Conservation (phyloP, 1,284 basidiomycete genomes). For the Mrakiaceae sp. region DNA sequence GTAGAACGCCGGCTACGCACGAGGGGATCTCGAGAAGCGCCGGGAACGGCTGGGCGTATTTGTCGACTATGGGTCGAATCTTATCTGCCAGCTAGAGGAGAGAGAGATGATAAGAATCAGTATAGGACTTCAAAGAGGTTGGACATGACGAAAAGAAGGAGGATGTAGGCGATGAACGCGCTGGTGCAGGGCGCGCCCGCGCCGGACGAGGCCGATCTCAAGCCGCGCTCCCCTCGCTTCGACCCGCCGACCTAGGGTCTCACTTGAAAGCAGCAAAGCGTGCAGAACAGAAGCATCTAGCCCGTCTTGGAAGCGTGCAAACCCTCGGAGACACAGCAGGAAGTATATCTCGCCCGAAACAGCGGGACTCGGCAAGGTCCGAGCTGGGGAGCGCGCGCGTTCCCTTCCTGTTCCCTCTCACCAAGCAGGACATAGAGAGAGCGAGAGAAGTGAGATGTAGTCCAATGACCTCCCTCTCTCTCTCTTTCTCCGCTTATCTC, state of each 20-base stretch:
- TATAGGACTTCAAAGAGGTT: too few species aligned
- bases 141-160: not conserved
- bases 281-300: too few species aligned
- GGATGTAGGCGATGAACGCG: not conserved
- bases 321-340: too few species aligned
- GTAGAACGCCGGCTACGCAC: not conserved
- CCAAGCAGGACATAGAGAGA: not conserved
- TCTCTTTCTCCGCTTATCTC: not conserved
- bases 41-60: constrained; percentile 91
- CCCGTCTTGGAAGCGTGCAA: too few species aligned
- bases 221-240: too few species aligned
- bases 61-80: constrained; percentile 89
- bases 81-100: constrained; percentile 73
- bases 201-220: too few species aligned
- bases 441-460: not conserved
- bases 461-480: not conserved
- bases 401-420: not conserved
- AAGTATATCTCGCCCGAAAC: too few species aligned
- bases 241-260: too few species aligned
- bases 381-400: too few species aligned
- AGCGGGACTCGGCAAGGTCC: too few species aligned
- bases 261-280: too few species aligned
- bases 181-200: not conserved
- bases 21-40: constrained; percentile 94
- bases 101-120: not conserved